These are phyloP conservation scores for Didymella sp. DNA, from an alignment of 2,329 filamentous ascomycete genomes.

Conservation along the genomic window DNA sequence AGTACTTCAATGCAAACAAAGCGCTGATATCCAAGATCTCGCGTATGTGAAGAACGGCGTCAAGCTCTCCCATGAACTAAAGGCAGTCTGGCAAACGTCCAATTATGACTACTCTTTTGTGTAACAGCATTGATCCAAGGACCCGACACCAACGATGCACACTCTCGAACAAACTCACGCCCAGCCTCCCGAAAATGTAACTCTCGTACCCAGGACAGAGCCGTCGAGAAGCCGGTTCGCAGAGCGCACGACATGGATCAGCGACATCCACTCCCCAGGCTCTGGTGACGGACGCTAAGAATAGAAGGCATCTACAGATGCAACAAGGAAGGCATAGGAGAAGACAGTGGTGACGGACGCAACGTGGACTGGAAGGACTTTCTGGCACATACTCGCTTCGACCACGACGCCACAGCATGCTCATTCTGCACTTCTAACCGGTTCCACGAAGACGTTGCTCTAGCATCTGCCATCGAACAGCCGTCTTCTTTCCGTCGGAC, in stretches of 20 bases:
- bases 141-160: not conserved
- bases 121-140: too few species aligned
- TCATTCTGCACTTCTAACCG: not conserved
- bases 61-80: too few species aligned
- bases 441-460: not conserved
- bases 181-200: too few species aligned
- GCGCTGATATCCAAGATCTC: not conserved
- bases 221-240: not conserved
- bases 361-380: not conserved
- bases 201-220: not conserved
- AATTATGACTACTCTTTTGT: too few species aligned
- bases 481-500: not conserved
- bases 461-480: not conserved
- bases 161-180: not conserved
- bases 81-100: too few species aligned
- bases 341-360: not conserved
- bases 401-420: not conserved
- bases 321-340: too few species aligned
- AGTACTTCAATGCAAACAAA: conserved; percentile 15
- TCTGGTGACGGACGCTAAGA: not conserved
- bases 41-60: not conserved
- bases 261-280: not conserved
- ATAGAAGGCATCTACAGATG: too few species aligned
- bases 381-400: not conserved
- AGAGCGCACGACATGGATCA: not conserved